Evolutionary conservation across 1,139 yeast genomes (phyloP), one percentile per base, ranked within the genome.

Genomic region (Chernovozyma sophiae-reginae): DNA sequence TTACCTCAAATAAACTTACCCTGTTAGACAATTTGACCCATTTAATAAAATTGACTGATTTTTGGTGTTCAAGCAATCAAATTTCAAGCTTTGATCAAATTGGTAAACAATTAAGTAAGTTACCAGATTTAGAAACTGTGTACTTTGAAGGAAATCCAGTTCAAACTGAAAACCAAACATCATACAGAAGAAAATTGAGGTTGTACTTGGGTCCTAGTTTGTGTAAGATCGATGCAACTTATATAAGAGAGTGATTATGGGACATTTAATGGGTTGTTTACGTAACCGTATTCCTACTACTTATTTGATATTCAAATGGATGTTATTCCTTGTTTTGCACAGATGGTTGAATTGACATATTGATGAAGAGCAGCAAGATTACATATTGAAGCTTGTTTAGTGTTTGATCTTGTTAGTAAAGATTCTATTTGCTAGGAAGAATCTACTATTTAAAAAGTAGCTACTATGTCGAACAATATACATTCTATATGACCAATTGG

Each of bases 61-160:
- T 94, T 37, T 94, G 98, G 98, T 89, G 95, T 24, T 86, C 96
- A 0, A 77, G 79, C 48, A 94, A 92, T 58, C 60, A 73, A 50
- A 60, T 94, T 22, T 73, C 77, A 24, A 68, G 76, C 31, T 90
- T 86, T 56, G 79, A 79, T 32, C 83, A 87, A 40, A 64, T 94
- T 32, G 80, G 78, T 32, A 59, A 71, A 29, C 81, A 86, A 54
- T 69, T 92, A 41, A 79, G 81, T 13, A 66, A 65, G 30, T 65
- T 87, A 38, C 75, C 79, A 2, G 70, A 74, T 5, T 67, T 94
- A 39, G 95, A 89, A 40, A 87, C 96, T 0, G 96, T 94, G 5
- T 94, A 94, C 55, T 79, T 94, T 47, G 98, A 94, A 62, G 92
- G 94, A n/a, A 92, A 90, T 51, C 97, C 97, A 1, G 58, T 94